phyloP scores from a whole-genome alignment of 257 asterid genomes.

The Marsdenia floribunda region DNA sequence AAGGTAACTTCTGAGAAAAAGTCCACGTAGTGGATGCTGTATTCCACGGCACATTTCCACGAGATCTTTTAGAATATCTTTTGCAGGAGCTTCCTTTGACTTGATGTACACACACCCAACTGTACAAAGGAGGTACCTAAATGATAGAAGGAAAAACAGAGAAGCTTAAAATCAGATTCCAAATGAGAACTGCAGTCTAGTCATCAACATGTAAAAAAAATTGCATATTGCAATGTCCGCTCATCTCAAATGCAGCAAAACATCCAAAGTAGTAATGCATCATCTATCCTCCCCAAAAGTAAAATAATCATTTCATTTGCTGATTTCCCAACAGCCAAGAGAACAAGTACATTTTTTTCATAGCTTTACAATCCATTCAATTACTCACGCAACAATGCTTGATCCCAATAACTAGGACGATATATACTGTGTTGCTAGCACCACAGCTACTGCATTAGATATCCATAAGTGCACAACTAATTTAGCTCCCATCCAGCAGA shows the following conservation, averaged over 20 bases:
- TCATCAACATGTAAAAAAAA: slow-evolving; percentile 1
- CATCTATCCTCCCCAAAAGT: not conserved
- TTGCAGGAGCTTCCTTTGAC: slow-evolving; percentile 98
- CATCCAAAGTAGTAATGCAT: not conserved
- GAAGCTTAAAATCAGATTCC: slow-evolving; percentile 5
- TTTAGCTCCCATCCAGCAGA: not conserved
- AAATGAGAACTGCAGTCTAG: not conserved
- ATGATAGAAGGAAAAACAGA: slow-evolving; percentile 19
- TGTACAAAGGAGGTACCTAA: slow-evolving; percentile 91
- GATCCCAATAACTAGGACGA: not conserved
- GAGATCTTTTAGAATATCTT: slow-evolving; percentile 94
- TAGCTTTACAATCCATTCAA: not conserved
- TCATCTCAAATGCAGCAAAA: not conserved
- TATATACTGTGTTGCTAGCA: not conserved
- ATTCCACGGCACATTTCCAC: slow-evolving; percentile 98
- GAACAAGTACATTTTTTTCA: not conserved
- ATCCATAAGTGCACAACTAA: not conserved
- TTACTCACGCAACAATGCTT: not conserved
- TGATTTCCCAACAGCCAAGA: not conserved
- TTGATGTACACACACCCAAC: slow-evolving; percentile 94
- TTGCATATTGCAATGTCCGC: not conserved
- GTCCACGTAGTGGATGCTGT: slow-evolving; percentile 97
- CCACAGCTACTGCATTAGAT: not conserved
- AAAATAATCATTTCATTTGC: not conserved
- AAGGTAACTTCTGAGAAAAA: slow-evolving; percentile 90